A percentile compares a stretch with the other conserved stretches of the same genome.
Conservation (phyloP, 805 yeast species). For the Candida awuae region DNA sequence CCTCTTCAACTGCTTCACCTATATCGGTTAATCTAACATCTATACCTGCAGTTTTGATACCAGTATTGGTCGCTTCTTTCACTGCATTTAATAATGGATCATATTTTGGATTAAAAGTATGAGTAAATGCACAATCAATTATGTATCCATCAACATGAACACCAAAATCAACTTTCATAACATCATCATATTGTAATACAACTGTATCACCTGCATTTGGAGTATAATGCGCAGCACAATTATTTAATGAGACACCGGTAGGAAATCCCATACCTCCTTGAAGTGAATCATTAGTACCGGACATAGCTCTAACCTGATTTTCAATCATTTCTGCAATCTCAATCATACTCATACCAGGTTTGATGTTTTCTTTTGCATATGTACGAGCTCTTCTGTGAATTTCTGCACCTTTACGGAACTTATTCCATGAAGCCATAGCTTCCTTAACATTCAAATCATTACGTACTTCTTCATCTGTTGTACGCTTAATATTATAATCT, state of each 20-base stretch:
- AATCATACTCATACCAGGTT: constrained; percentile 88
- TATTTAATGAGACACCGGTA: constrained; percentile 90
- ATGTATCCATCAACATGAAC: constrained; percentile 93
- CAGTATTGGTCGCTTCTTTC: constrained; percentile 87
- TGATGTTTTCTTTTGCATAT: constrained; percentile 61
- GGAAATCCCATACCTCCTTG: constrained; percentile 95
- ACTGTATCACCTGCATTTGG: constrained; percentile 93
- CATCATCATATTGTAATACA: constrained; percentile 76
- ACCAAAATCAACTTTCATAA: constrained; percentile 94
- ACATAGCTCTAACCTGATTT: constrained; percentile 66
- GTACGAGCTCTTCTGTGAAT: constrained; percentile 87
- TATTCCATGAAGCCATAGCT: constrained; percentile 53
- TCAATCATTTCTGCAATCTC: constrained; percentile 89
- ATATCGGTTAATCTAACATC: constrained; percentile 92
- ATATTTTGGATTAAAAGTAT: constrained; percentile 77
- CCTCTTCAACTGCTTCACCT: constrained; percentile 93
- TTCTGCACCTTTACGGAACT: constrained; percentile 92
- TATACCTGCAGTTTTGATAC: constrained; percentile 87
- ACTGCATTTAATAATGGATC: constrained; percentile 80
- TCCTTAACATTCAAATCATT: constrained; percentile 5
- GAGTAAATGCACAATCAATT: constrained; percentile 91
- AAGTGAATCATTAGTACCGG: constrained; percentile 49
- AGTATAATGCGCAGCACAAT: constrained; percentile 96
- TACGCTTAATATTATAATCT: constrained; percentile 68
- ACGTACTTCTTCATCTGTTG: constrained; percentile 73